Percentiles rank a stretch among this genome's conserved stretches.
These are phyloP conservation scores for Euphorbia celastroides DNA, from an alignment of 441 rosid genomes.

Conservation along the genomic window DNA sequence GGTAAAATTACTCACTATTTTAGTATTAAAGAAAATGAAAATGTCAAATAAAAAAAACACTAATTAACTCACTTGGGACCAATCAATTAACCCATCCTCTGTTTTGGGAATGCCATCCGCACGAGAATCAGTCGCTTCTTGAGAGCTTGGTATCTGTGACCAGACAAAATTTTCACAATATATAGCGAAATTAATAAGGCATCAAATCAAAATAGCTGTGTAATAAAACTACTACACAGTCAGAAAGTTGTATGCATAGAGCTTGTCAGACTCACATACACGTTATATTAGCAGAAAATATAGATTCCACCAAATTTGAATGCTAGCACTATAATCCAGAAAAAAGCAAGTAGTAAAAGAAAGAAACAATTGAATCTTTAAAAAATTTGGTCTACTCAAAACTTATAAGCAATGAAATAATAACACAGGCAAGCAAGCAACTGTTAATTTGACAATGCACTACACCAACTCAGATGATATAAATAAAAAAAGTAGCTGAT, in stretches of 20 bases:
- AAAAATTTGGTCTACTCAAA: neutral
- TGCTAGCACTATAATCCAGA: neutral
- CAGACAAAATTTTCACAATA: constrained; percentile 7
- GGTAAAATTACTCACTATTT: neutral
- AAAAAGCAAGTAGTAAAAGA: neutral
- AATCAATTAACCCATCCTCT: constrained; percentile 71
- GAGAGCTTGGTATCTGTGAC: constrained; percentile 73
- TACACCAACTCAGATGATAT: neutral
- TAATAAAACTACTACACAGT: neutral
- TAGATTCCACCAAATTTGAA: neutral
- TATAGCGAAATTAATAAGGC: neutral
- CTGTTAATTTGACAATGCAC: neutral
- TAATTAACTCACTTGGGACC: constrained; percentile 67
- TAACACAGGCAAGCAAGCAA: neutral
- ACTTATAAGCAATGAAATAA: neutral
- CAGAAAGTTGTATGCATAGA: neutral
- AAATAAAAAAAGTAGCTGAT: neutral
- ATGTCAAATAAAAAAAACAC: neutral
- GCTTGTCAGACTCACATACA: neutral
- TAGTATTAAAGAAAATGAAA: neutral
- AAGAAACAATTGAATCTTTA: neutral
- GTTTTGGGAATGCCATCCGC: constrained; percentile 70
- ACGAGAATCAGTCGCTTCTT: constrained; percentile 46
- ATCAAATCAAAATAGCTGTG: neutral
- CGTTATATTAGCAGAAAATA: neutral